Conservation (phyloP, 2,329 filamentous ascomycete species). For the Pseudonectria foliicola region DNA sequence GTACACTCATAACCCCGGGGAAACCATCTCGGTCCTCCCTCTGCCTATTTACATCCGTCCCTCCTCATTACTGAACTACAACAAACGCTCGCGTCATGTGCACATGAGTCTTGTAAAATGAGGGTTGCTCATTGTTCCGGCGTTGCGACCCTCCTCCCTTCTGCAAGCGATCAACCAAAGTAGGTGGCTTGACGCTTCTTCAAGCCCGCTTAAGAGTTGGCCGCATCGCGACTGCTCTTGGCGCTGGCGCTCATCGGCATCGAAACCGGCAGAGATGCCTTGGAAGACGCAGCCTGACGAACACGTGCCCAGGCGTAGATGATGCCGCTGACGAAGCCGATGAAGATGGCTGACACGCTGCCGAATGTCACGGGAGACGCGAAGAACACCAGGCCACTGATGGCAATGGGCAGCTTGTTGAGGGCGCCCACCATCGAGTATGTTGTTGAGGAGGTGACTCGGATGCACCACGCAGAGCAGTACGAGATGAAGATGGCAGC, state of each 20-base stretch:
- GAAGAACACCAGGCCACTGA: conserved; percentile 93
- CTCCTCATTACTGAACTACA: too few species aligned
- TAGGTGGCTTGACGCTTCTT: neutral
- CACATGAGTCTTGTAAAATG: too few species aligned
- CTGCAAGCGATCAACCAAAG: neutral
- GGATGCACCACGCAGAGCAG: conserved; percentile 97
- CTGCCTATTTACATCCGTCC: too few species aligned
- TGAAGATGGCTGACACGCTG: conserved; percentile 81
- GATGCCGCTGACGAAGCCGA: conserved; percentile 88
- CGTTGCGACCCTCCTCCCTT: conserved; percentile 1
- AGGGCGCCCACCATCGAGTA: conserved; percentile 98
- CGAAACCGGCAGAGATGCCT: conserved; percentile 56
- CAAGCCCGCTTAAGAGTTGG: conserved; percentile 42
- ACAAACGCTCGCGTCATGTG: too few species aligned
- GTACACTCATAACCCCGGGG: too few species aligned
- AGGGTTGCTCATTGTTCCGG: neutral
- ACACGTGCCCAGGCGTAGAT: conserved; percentile 67
- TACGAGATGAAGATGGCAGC: conserved; percentile 98
- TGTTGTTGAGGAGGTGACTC: conserved; percentile 92
- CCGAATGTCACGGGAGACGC: conserved; percentile 87
- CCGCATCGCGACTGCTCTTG: conserved; percentile 79
- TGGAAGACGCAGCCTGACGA: conserved; percentile 62
- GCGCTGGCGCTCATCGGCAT: conserved; percentile 80
- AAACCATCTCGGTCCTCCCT: too few species aligned
- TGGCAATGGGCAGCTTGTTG: conserved; percentile 94